Percentiles rank a stretch among this genome's conserved stretches.
Evolutionary conservation across 2,329 filamentous ascomycete genomes (phyloP).

Genomic region (Talaromyces sp.): DNA sequence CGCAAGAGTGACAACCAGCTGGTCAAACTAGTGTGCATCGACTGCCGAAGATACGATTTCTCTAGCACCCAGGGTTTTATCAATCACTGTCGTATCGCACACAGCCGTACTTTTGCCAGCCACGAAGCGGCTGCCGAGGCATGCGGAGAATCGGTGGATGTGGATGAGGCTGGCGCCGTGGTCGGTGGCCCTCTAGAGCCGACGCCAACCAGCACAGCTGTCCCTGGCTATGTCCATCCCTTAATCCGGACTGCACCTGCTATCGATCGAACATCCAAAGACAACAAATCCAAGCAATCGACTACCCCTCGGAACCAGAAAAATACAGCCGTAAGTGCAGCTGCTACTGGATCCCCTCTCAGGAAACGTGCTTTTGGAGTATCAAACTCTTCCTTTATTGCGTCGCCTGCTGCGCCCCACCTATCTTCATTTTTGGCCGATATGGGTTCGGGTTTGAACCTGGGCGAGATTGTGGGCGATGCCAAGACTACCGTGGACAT

Average conservation of each 20-base stretch:
- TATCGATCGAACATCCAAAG: slow-evolving; percentile 23
- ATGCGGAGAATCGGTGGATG: slow-evolving; percentile 77
- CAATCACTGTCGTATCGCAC: slow-evolving; percentile 96
- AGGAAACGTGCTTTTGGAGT: slow-evolving; percentile 1
- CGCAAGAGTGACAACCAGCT: slow-evolving; percentile 75
- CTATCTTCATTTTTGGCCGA: slow-evolving; percentile 62
- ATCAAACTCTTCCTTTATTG: slow-evolving; percentile 42
- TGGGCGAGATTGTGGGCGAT: slow-evolving; percentile 56
- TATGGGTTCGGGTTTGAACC: slow-evolving; percentile 58
- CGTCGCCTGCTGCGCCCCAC: slow-evolving; percentile 59
- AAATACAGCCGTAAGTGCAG: neutral
- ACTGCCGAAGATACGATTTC: slow-evolving; percentile 87
- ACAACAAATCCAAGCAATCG: neutral
- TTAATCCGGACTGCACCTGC: slow-evolving; percentile 56
- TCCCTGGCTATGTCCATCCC: slow-evolving; percentile 57
- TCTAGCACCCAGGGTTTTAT: slow-evolving; percentile 98
- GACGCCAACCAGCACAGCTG: slow-evolving; percentile 24
- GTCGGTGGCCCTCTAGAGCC: slow-evolving; percentile 28
- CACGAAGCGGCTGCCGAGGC: slow-evolving; percentile 89
- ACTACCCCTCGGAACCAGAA: neutral
- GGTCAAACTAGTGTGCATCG: slow-evolving; percentile 85
- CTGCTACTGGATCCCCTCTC: neutral
- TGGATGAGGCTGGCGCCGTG: slow-evolving; percentile 53
- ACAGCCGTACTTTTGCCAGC: slow-evolving; percentile 88
- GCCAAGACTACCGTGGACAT: slow-evolving; percentile 40